phyloP scores from a whole-genome alignment of 805 yeast genomes.

The Candida ulmi region DNA sequence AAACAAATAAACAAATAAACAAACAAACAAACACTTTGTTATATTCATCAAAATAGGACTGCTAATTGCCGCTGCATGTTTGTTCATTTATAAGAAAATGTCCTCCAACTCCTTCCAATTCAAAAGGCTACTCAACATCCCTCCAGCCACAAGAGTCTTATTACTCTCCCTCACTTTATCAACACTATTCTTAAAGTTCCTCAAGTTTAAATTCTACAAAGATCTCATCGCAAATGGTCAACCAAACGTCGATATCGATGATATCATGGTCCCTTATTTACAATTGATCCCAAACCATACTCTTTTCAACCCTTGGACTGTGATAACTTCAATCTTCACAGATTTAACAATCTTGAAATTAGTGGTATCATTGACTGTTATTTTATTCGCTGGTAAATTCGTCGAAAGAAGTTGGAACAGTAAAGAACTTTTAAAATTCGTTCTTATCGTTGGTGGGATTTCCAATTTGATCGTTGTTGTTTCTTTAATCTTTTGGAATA shows the following conservation, averaged over 20 bases:
- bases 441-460: constrained; percentile 40
- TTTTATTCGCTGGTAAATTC: constrained; percentile 56
- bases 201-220: constrained; percentile 35
- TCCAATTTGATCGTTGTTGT: constrained; percentile 41
- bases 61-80: constrained; percentile 15
- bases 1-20: not conserved
- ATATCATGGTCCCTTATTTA: constrained; percentile 47
- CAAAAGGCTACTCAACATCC: constrained; percentile 25
- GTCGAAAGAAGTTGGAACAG: constrained; percentile 64
- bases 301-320: constrained; percentile 57
- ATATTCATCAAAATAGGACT: constrained; percentile 15
- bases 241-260: constrained; percentile 28
- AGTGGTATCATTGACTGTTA: constrained; percentile 39
- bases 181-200: constrained; percentile 35
- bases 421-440: constrained; percentile 43
- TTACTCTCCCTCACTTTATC: constrained; percentile 33
- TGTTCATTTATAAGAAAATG: constrained; percentile 20
- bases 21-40: not conserved
- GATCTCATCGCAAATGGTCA: constrained; percentile 14
- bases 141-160: constrained; percentile 43
- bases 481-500: constrained; percentile 21
- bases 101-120: constrained; percentile 17
- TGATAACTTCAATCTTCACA: constrained; percentile 57
- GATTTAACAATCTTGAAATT: constrained; percentile 47
- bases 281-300: constrained; percentile 61